Percentiles rank a stretch among this genome's conserved stretches.
phyloP scores from a whole-genome alignment of 495 filamentous ascomycete species.

The Diplogelasinospora grovesii region DNA sequence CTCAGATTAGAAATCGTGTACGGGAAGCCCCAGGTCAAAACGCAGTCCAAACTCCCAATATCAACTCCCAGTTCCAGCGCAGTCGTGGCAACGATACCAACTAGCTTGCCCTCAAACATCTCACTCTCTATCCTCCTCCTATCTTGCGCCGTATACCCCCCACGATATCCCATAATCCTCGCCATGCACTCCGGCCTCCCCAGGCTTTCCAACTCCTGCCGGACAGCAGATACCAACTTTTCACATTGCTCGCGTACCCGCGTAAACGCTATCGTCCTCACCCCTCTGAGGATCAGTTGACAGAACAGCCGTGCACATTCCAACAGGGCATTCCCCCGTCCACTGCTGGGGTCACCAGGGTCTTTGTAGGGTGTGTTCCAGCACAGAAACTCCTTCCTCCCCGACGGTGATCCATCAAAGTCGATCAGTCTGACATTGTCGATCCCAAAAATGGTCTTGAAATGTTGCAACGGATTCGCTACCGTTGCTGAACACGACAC shows the following conservation, averaged over 20 bases:
- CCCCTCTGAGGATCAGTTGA: conserved; percentile 80
- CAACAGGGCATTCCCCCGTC: conserved; percentile 70
- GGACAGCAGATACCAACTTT: conserved; percentile 71
- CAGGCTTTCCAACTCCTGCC: conserved; percentile 63
- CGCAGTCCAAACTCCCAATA: conserved; percentile 91
- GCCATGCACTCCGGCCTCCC: conserved; percentile 66
- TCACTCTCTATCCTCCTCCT: conserved; percentile 83
- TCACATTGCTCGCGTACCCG: conserved; percentile 84
- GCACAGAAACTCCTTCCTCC: conserved; percentile 87
- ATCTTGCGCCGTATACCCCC: conserved; percentile 94
- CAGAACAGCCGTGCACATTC: conserved; percentile 88
- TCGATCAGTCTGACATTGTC: conserved; percentile 69
- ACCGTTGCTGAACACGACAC: conserved; percentile 97
- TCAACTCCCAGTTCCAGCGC: conserved; percentile 92
- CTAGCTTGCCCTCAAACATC: conserved; percentile 92
- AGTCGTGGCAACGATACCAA: conserved; percentile 91
- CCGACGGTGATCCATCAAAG: conserved; percentile 89
- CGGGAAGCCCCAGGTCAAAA: conserved; percentile 89
- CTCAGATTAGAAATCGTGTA: conserved; percentile 90
- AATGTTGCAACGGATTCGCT: conserved; percentile 87
- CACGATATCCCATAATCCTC: conserved; percentile 91
- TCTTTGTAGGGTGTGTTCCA: conserved; percentile 98
- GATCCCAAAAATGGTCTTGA: conserved; percentile 89
- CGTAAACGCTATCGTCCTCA: conserved; percentile 92
- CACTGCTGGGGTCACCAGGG: conserved; percentile 76